phyloP scores from a whole-genome alignment of 2,329 filamentous ascomycete genomes.

The Pseudogymnoascus sp. region DNA sequence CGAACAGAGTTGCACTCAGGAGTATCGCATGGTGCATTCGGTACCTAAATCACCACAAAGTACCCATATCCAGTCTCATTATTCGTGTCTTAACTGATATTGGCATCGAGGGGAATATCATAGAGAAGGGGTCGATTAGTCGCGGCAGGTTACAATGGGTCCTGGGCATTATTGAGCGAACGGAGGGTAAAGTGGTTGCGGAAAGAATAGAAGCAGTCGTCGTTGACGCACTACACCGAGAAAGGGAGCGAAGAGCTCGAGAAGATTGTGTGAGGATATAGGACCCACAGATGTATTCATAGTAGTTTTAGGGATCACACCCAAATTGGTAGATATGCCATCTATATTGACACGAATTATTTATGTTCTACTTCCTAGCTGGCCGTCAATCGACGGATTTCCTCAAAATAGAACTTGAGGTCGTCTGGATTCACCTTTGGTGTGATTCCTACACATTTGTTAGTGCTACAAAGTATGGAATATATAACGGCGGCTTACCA shows the following conservation, averaged over 20 bases:
- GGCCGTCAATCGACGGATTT: conserved; percentile 68
- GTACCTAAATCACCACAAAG: conserved; percentile 21
- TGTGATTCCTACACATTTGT: conserved; percentile 63
- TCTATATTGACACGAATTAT: not conserved
- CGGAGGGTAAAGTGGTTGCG: conserved; percentile 18
- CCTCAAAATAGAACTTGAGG: conserved; percentile 87
- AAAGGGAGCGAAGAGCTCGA: not conserved
- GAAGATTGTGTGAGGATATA: not conserved
- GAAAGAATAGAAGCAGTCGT: not conserved
- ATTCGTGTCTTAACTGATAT: conserved; percentile 20
- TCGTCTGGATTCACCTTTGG: conserved; percentile 92
- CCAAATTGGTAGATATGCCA: not conserved
- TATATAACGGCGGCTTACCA: conserved; percentile 49
- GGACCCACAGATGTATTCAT: not conserved
- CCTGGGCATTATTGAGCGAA: conserved; percentile 18
- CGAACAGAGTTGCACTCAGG: conserved; percentile 20
- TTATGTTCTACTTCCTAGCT: conserved; percentile 17
- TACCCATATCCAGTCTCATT: conserved; percentile 17
- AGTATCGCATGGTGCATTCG: conserved; percentile 24
- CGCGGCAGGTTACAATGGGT: conserved; percentile 21
- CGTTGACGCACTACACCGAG: not conserved
- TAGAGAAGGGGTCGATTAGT: conserved; percentile 16
- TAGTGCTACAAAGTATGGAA: conserved; percentile 16
- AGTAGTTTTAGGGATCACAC: not conserved
- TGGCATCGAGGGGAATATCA: conserved; percentile 21